Evolutionary conservation across 352 stramenopile genomes (phyloP).

Genomic region (Pseudoperonospora humuli): DNA sequence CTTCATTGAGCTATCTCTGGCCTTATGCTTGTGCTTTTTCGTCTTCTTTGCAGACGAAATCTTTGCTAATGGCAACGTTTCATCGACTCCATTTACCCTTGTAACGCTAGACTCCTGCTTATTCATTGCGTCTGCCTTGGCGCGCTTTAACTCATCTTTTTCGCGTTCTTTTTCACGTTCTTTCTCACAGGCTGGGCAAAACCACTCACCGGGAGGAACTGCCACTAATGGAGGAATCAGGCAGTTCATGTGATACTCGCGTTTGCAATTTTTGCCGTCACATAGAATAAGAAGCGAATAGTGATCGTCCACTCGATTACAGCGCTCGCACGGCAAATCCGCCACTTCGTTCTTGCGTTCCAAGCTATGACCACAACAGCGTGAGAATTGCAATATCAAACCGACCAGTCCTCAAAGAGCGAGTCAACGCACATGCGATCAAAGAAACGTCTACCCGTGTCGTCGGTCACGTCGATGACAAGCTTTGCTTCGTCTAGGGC

Average conservation of each 20-base stretch:
- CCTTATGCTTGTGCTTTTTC: slow-evolving; percentile 58
- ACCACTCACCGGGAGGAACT: slow-evolving; percentile 70
- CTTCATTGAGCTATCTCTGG: slow-evolving; percentile 46
- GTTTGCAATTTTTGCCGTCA: slow-evolving; percentile 71
- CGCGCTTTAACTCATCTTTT: slow-evolving; percentile 29
- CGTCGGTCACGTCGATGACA: slow-evolving; percentile 52
- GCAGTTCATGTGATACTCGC: slow-evolving; percentile 85
- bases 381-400: slow-evolving; percentile 1
- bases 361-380: slow-evolving; percentile 36
- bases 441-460: slow-evolving; percentile 50
- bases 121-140: slow-evolving; percentile 21
- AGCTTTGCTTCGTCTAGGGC: slow-evolving; percentile 68
- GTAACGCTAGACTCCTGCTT: slow-evolving; percentile 10
- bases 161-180: slow-evolving; percentile 36
- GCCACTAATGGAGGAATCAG: slow-evolving; percentile 51
- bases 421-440: slow-evolving; percentile 60
- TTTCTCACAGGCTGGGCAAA: slow-evolving; percentile 60
- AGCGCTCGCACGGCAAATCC: slow-evolving; percentile 79
- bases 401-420: not conserved
- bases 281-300: slow-evolving; percentile 82
- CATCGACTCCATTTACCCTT: slow-evolving; percentile 12
- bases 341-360: slow-evolving; percentile 48
- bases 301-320: slow-evolving; percentile 74
- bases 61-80: slow-evolving; percentile 9
- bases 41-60: slow-evolving; percentile 23